Conservation (phyloP, 371 early-diverging fungal genomes). For the Sporodiniella umbellata region DNA sequence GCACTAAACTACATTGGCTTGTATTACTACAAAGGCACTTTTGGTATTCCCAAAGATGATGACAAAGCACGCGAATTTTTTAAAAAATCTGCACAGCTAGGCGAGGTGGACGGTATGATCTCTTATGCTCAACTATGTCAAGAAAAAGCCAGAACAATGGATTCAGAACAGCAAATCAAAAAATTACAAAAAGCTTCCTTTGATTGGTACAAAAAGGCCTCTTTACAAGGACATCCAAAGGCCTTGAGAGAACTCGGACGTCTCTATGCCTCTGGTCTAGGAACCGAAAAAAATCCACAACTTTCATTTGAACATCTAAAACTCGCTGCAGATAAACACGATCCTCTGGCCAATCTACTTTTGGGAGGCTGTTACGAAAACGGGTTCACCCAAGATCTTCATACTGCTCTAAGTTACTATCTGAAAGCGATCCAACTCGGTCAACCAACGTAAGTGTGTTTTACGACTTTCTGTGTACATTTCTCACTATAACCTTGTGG, state of each 20-base stretch:
- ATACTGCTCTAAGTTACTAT: constrained; percentile 46
- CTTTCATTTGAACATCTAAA: constrained; percentile 72
- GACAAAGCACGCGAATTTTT: constrained; percentile 38
- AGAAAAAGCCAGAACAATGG: constrained; percentile 25
- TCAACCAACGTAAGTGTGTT: constrained; percentile 37
- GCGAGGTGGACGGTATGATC: constrained; percentile 38
- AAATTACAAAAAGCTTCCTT: constrained; percentile 29
- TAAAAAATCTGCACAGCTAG: constrained; percentile 43
- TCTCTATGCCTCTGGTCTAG: constrained; percentile 76
- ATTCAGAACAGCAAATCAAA: constrained; percentile 12
- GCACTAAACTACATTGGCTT: constrained; percentile 47
- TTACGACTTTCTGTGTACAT: neutral
- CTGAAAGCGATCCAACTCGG: constrained; percentile 33
- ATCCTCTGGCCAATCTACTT: constrained; percentile 77
- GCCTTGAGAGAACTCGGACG: constrained; percentile 84
- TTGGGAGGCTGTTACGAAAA: constrained; percentile 54
- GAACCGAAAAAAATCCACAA: constrained; percentile 64
- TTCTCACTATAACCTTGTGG: neutral
- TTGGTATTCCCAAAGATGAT: constrained; percentile 25
- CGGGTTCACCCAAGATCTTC: constrained; percentile 26
- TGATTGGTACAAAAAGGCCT: constrained; percentile 48
- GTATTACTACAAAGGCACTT: constrained; percentile 44
- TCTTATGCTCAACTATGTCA: constrained; percentile 43
- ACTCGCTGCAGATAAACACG: constrained; percentile 73
- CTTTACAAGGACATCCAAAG: constrained; percentile 32